Evolutionary conservation across 2,329 filamentous ascomycete species (phyloP), one percentile per base, ranked within the genome.

Genomic region (Pseudocercospora fijiensis): DNA sequence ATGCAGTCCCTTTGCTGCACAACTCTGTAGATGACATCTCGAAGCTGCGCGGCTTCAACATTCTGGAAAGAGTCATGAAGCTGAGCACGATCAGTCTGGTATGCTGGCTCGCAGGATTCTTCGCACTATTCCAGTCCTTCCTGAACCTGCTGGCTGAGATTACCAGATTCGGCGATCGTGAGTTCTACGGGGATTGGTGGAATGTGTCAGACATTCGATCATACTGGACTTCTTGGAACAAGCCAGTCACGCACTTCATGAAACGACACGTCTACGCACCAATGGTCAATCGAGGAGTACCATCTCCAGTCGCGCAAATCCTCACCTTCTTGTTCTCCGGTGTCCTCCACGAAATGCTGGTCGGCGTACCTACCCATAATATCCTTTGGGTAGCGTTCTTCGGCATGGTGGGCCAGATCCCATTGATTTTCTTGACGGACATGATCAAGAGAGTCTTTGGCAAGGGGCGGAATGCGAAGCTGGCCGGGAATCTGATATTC

Each of bases 151-250:
- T 98, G 20, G 94, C 94, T 3, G 95, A 99, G 77, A 81, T 98
- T 11, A 90, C 92, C 81, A 85, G 86, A 49, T 99, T 99, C 73
- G 95, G 90, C 18, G 95, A 99, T 76, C 86, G 95, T 28, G 90
- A 93, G 58, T 99, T 99, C 77, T 99, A 99, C 77, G 89, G 91
- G 41, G 92, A 96, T 74, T 99, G 95, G 95, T 99, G 95, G 95
- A 99, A 99, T 75, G 91, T 88, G 68, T 88, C 88, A 60, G 92
- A 88, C 69, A 82, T 98, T 6, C 91, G 93, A 33, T 85, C 85
- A 4, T 99, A 99, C 81, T 97, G 94, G 94, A 88, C 93, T 22
- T 90, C 89, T 0, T 99, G 95, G 95, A 99, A 99, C 80, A 96
- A 96, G 76, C 95, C 95, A 0, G 94, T 99, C 5, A 96, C 96